A percentile compares a stretch with the other conserved stretches of the same genome.
phyloP scores from a whole-genome alignment of 176 grass and related monocot species.

The Raddia distichophylla region DNA sequence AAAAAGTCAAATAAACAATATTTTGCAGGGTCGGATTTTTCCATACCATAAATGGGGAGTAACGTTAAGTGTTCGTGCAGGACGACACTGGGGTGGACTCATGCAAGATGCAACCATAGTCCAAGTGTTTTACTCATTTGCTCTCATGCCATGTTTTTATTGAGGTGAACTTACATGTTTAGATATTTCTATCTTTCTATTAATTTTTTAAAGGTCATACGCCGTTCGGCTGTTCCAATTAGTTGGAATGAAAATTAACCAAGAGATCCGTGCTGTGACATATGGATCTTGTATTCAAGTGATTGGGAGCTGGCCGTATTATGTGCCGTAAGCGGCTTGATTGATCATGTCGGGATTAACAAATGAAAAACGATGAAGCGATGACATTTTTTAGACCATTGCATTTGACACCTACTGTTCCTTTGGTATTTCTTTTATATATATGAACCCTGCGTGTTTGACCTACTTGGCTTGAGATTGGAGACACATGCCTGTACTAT shows the following conservation, averaged over 20 bases:
- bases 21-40: no score
- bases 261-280: not conserved
- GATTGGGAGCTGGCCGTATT: not conserved
- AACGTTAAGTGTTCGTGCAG: no score
- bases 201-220: not conserved
- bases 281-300: slow-evolving; percentile 6
- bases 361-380: not conserved
- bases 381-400: not conserved
- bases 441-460: not conserved
- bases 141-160: no score
- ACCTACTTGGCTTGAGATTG: not conserved
- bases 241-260: not conserved
- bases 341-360: not conserved
- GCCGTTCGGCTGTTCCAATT: not conserved
- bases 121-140: no score
- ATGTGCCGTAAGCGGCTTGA: not conserved
- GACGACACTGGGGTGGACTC: no score
- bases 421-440: not conserved
- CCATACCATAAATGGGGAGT: no score
- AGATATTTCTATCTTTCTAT: not conserved
- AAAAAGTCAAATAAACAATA: no score
- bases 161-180: not conserved
- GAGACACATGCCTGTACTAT: not conserved
- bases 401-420: slow-evolving; percentile 6
- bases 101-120: no score